These are phyloP conservation scores for Fusarium torulosum DNA, from an alignment of 2,329 filamentous ascomycete species.

Conservation along the genomic window DNA sequence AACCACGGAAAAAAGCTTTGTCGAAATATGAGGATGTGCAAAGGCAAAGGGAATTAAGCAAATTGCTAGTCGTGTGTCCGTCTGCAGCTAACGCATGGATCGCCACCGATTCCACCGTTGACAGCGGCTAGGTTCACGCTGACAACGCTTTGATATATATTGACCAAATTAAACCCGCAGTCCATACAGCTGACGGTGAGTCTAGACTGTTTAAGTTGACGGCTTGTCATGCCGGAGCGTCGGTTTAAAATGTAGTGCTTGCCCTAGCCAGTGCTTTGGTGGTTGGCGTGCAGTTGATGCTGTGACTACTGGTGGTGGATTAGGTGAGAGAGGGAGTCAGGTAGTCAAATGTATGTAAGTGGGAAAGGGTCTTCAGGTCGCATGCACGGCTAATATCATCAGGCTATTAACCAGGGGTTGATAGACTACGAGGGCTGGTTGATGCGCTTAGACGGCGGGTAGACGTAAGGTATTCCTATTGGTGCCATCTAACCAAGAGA, in stretches of 20 bases:
- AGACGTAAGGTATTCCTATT: too few species aligned
- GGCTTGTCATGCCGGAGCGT: not conserved
- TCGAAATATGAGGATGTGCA: not conserved
- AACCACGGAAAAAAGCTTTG: not conserved
- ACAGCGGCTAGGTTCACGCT: conserved; percentile 15
- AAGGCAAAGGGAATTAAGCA: not conserved
- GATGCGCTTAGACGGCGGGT: too few species aligned
- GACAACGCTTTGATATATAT: not conserved
- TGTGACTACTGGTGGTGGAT: not conserved
- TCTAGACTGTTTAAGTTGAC: not conserved
- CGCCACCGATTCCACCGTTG: conserved; percentile 19
- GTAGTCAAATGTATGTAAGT: not conserved
- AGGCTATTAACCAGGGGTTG: too few species aligned
- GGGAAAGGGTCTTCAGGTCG: not conserved
- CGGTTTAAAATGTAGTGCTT: not conserved
- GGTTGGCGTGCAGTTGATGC: not conserved
- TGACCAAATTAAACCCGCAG: not conserved
- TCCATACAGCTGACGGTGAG: not conserved
- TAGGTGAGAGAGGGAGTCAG: not conserved
- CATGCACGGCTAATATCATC: too few species aligned
- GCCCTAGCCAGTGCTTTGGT: not conserved
- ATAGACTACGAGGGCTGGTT: too few species aligned
- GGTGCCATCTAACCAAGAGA: too few species aligned
- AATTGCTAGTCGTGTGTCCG: conserved; percentile 1
- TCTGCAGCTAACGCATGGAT: conserved; percentile 7